Percentiles rank a stretch among this genome's conserved stretches.
Evolutionary conservation across 2,329 filamentous ascomycete genomes (phyloP).

Genomic region (Phyllosticta capitalensis): DNA sequence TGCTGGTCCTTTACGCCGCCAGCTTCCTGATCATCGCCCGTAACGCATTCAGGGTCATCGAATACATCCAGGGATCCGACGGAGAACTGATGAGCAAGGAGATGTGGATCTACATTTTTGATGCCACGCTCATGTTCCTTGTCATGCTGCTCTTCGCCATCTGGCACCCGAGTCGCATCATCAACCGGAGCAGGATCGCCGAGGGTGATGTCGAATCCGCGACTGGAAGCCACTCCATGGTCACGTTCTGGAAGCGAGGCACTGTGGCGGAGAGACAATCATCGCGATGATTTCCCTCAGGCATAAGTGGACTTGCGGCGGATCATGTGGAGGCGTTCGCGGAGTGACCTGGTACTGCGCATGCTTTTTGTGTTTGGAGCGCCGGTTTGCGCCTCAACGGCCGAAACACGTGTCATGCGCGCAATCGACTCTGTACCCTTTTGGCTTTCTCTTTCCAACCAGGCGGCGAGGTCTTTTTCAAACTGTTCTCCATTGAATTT

Average conservation of each 20-base stretch:
- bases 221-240: constrained; percentile 1
- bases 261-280: background rate
- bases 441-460: constrained; percentile 5
- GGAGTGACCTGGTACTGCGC: constrained; percentile 9
- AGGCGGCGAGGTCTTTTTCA: constrained; percentile 3
- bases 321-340: constrained; percentile 6
- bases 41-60: constrained; percentile 39
- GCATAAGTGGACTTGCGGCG: background rate
- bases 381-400: constrained; percentile 4
- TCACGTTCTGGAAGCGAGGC: constrained; percentile 2
- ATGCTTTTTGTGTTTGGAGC: constrained; percentile 3
- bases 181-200: background rate
- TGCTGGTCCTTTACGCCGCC: constrained; percentile 35
- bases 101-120: constrained; percentile 39
- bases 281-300: background rate
- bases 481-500: constrained; percentile 7
- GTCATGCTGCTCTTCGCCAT: constrained; percentile 34
- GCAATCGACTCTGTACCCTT: background rate
- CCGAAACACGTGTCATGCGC: constrained; percentile 7
- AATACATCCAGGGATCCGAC: constrained; percentile 37
- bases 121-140: constrained; percentile 36
- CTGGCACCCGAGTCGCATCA: constrained; percentile 27
- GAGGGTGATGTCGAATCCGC: background rate
- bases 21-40: constrained; percentile 41
- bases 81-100: constrained; percentile 39